Conservation (phyloP, 495 filamentous ascomycete genomes). For the Halenospora varia region DNA sequence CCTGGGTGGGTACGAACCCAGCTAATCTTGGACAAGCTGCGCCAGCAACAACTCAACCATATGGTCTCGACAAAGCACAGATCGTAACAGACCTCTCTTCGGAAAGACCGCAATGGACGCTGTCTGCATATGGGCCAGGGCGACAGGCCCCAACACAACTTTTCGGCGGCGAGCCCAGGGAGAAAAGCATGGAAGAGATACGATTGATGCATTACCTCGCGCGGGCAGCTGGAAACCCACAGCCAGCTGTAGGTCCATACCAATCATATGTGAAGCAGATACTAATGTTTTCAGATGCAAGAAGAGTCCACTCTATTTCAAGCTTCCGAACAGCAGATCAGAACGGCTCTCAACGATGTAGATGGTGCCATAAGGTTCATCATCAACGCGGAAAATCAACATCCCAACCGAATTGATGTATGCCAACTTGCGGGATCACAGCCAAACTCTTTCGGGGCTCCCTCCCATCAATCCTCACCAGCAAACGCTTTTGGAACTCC, state of each 20-base stretch:
- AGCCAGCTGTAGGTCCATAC: constrained; percentile 49
- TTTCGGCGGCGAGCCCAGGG: constrained; percentile 71
- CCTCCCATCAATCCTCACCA: background rate
- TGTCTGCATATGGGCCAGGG: constrained; percentile 78
- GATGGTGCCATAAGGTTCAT: constrained; percentile 72
- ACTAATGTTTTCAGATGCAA: constrained; percentile 37
- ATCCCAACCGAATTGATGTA: constrained; percentile 79
- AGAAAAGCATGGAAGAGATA: constrained; percentile 82
- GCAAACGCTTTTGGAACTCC: constrained; percentile 15
- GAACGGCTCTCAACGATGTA: constrained; percentile 58
- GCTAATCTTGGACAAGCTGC: constrained; percentile 17
- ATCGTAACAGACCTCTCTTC: constrained; percentile 62
- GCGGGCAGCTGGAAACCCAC: constrained; percentile 52
- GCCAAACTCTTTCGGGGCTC: constrained; percentile 9
- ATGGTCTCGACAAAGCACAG: constrained; percentile 41
- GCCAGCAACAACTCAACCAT: constrained; percentile 5
- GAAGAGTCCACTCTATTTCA: constrained; percentile 57
- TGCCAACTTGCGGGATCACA: constrained; percentile 34
- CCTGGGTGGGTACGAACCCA: constrained; percentile 32
- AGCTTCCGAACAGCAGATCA: constrained; percentile 64
- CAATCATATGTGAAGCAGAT: constrained; percentile 8
- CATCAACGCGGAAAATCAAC: constrained; percentile 60
- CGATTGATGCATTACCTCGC: constrained; percentile 63
- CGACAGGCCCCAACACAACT: constrained; percentile 70
- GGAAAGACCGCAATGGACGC: constrained; percentile 72